Base-by-base conservation (phyloP, 2,329 filamentous ascomycete genomes). In the Orbilia oligospora region DNA sequence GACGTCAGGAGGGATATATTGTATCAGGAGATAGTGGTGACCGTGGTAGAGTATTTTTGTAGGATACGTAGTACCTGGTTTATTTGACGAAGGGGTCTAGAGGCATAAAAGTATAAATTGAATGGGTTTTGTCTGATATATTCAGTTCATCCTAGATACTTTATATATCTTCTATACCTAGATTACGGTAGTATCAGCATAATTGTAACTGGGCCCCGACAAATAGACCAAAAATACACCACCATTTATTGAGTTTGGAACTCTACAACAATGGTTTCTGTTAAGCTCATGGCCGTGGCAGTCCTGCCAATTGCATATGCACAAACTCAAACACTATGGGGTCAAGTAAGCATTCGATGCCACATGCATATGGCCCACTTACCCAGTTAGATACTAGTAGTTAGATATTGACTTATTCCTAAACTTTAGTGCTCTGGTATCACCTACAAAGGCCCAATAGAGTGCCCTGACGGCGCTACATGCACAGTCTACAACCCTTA, bases 241-340 rank as follows among this genome's bases (percentile, higher is more conserved):
- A n/a, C n/a, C n/a, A n/a, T n/a, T n/a, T n/a, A n/a, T n/a, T 18
- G 8, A 20, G 6, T 22, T 49, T 49, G 9, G 38, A 41, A 5
- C 3, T 12, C 38, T 41, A 41, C 3, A 41, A 65, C 12, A 44
- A 71, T 71, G 68, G 30, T 64, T 38, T 36, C 27, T 6, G 14
- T 65, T n/a, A 71, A 71, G 48, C 3, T 16, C 3, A 55, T 71
- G 8, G 68, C 46, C 6, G 5, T 64, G 20, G 68, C 68, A 24
- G 20, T 27, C 16, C 3, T 65, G 33, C 56, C 68, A 27, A 4
- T 65, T 16, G 56, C 48, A 30, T 73, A 48, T 41, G 70, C 70
- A 9, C 70, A 73, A n/a, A 73, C 61, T 27, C 58, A 65, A 16
- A 33, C 49, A 12, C 36, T 73, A 1, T 73, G 70, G 70, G 70